These are phyloP conservation scores for Geopyxis carbonaria DNA, from an alignment of 495 filamentous ascomycete species.

Conservation along the genomic window DNA sequence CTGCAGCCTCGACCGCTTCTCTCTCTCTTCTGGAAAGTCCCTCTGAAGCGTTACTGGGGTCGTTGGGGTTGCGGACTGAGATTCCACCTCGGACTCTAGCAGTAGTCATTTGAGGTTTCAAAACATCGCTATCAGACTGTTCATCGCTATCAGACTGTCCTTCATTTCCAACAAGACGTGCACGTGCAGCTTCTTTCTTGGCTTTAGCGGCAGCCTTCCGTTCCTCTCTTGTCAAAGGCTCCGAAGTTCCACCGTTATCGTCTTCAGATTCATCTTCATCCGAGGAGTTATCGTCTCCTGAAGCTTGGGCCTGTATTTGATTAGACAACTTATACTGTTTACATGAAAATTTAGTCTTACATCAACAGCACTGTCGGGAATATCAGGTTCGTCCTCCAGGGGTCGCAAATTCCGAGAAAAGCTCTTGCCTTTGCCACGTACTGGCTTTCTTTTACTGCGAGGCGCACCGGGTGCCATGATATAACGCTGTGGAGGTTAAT, in stretches of 20 bases:
- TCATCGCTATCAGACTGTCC: constrained; percentile 36
- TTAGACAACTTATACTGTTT: too few relatives aligned
- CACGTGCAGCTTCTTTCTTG: constrained; percentile 73
- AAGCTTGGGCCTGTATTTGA: constrained; percentile 25
- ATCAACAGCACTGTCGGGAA: constrained; percentile 52
- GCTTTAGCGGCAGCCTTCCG: constrained; percentile 79
- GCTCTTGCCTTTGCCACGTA: constrained; percentile 83
- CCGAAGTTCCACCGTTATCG: constrained; percentile 11
- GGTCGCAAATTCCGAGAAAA: constrained; percentile 81
- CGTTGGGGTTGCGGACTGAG: constrained; percentile 12
- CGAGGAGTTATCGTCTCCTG: constrained; percentile 31
- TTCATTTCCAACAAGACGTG: constrained; percentile 52
- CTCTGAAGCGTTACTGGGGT: constrained; percentile 26
- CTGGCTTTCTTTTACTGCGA: constrained; percentile 83
- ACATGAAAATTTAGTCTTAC: too few relatives aligned
- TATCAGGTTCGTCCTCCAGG: constrained; percentile 57
- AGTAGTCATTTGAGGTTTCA: constrained; percentile 10
- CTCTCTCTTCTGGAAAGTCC: constrained; percentile 68
- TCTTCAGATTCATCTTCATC: constrained; percentile 37
- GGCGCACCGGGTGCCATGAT: constrained; percentile 46
- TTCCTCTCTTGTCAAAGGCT: constrained; percentile 56
- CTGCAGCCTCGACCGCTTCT: constrained; percentile 73
- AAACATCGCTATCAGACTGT: constrained; percentile 28
- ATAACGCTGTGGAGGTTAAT: constrained; percentile 10
- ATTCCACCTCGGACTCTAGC: constrained; percentile 17